A percentile compares a stretch with the other conserved stretches of the same genome.
phyloP scores from a whole-genome alignment of 495 filamentous ascomycete species.

The Daldinia bambusicola region DNA sequence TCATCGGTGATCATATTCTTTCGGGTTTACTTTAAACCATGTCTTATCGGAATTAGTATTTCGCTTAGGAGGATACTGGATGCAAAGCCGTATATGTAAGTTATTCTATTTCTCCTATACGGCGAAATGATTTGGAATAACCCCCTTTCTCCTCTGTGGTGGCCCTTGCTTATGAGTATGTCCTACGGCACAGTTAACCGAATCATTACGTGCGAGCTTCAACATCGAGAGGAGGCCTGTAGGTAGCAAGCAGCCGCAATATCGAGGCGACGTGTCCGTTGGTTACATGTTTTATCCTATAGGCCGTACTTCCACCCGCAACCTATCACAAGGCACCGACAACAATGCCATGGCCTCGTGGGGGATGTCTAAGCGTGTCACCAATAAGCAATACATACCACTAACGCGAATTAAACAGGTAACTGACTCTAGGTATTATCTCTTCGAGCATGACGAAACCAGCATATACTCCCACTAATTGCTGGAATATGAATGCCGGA shows the following conservation, averaged over 20 bases:
- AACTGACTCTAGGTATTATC: conserved; percentile 18
- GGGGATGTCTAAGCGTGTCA: conserved; percentile 19
- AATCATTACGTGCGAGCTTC: conserved; percentile 12
- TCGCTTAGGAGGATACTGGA: conserved; percentile 20
- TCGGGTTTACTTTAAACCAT: conserved; percentile 23
- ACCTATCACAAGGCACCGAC: conserved; percentile 11
- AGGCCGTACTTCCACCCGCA: conserved; percentile 15
- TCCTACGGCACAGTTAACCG: conserved; percentile 34
- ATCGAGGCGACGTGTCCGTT: conserved; percentile 27
- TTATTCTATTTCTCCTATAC: conserved; percentile 12
- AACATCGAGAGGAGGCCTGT: conserved; percentile 5
- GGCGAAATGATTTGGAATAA: conserved; percentile 41
- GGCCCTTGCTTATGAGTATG: conserved; percentile 10
- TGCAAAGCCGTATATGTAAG: conserved; percentile 28
- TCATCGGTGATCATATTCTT: conserved; percentile 28
- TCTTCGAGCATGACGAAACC: conserved; percentile 33
- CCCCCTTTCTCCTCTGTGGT: conserved; percentile 16
- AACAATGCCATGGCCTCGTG: conserved; percentile 11
- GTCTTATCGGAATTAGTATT: conserved; percentile 7
- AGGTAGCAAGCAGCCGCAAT: conserved; percentile 18
- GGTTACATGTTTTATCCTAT: conserved; percentile 24
- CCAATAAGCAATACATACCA: conserved; percentile 17
- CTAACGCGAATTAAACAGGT: conserved; percentile 21
- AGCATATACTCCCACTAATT: conserved; percentile 29
- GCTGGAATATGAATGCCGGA: conserved; percentile 35